Percentiles rank a stretch among this genome's conserved stretches.
Evolutionary conservation across 1,139 yeast genomes (phyloP).

Genomic region (Candida sanyaensis): DNA sequence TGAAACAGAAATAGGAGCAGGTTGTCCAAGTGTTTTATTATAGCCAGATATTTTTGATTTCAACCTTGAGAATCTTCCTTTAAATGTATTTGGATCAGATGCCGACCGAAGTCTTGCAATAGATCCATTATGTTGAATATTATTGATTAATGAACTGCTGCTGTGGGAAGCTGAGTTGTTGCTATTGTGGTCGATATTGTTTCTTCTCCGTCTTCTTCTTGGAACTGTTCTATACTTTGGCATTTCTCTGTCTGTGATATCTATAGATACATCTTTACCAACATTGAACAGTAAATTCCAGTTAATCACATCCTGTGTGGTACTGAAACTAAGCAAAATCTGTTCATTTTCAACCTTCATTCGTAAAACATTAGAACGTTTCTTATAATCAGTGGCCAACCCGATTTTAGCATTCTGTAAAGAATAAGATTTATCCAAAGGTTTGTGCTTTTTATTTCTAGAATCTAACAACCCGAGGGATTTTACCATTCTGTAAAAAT

Average conservation of each 20-base stretch:
- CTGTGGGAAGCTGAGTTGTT: background rate
- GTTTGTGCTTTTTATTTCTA: constrained; percentile 16
- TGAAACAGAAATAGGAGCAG: background rate
- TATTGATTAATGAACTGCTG: background rate
- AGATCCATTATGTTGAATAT: background rate
- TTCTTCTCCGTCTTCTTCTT: constrained; percentile 51
- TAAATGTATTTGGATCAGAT: constrained; percentile 19
- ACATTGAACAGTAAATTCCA: constrained; percentile 64
- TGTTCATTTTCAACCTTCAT: constrained; percentile 71
- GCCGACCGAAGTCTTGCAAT: constrained; percentile 12
- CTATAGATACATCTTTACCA: constrained; percentile 68
- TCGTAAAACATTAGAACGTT: constrained; percentile 58
- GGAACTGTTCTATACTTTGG: constrained; percentile 78
- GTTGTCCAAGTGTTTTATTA: background rate
- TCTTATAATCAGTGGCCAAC: constrained; percentile 67
- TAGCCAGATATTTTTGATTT: constrained; percentile 16
- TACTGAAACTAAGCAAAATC: constrained; percentile 55
- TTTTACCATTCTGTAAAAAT: constrained; percentile 35
- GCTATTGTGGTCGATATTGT: constrained; percentile 10
- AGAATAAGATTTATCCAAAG: constrained; percentile 56
- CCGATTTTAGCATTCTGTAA: constrained; percentile 73
- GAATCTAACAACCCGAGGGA: constrained; percentile 24
- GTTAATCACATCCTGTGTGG: constrained; percentile 58
- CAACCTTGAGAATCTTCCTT: constrained; percentile 23
- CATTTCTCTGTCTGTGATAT: constrained; percentile 56